These are phyloP conservation scores for Rhododendron ferrugineum DNA, from an alignment of 148 eudicot species.

Conservation along the genomic window DNA sequence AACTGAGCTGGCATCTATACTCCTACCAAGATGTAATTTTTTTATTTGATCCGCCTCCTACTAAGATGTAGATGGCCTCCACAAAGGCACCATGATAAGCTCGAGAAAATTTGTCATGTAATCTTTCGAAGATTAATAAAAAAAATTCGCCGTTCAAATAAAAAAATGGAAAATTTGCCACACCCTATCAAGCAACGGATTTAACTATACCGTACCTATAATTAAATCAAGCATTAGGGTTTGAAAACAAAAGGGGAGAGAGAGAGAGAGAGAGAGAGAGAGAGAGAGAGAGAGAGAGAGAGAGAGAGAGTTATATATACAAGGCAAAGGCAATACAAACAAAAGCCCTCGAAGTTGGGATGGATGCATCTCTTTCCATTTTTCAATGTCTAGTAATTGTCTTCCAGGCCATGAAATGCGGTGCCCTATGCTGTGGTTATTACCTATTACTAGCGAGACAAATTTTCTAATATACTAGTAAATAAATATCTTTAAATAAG, in stretches of 20 bases:
- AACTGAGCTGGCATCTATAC: background rate
- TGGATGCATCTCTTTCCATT: constrained; percentile 12
- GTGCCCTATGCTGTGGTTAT: background rate
- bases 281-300: constrained; percentile 3
- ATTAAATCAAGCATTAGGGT: background rate
- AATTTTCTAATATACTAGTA: background rate
- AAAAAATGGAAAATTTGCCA: background rate
- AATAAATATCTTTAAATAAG: background rate
- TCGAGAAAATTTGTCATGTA: background rate
- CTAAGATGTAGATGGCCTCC: background rate
- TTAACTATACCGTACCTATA: background rate
- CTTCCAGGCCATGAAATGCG: background rate
- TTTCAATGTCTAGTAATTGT: constrained; percentile 8
- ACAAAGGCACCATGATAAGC: background rate
- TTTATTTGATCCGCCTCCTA: too few relatives aligned
- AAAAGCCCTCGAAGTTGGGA: constrained; percentile 15
- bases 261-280: background rate
- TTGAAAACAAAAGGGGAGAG: background rate
- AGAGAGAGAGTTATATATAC: background rate
- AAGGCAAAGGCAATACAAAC: constrained; percentile 10
- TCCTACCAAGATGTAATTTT: background rate
- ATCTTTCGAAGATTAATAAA: too few relatives aligned
- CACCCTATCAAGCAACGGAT: background rate
- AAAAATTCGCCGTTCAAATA: too few relatives aligned
- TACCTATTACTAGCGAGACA: background rate